These are phyloP conservation scores for Boletus bicolor DNA, from an alignment of 768 basidiomycete species.

Conservation along the genomic window DNA sequence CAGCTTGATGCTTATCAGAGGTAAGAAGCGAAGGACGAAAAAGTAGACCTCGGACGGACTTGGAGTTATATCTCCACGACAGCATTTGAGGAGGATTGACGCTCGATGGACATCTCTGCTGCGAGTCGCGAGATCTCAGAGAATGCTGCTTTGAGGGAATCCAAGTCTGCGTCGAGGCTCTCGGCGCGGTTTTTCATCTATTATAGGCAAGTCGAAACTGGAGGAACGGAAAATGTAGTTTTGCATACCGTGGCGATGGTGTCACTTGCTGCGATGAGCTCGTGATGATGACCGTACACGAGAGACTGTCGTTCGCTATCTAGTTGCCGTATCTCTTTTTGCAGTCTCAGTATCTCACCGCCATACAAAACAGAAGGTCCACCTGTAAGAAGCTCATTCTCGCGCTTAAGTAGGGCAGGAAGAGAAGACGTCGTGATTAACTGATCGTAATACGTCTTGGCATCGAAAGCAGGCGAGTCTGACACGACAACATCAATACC, in stretches of 20 bases:
- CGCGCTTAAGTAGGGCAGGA: conserved; percentile 66
- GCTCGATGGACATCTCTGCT: conserved; percentile 60
- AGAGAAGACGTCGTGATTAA: conserved; percentile 79
- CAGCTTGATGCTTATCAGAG: not conserved
- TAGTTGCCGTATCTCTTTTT: conserved; percentile 77
- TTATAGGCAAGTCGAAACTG: not conserved
- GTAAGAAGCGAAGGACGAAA: not conserved
- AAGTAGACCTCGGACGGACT: not conserved
- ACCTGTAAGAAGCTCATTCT: conserved; percentile 81
- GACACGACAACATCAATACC: conserved; percentile 1
- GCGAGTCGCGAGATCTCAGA: conserved; percentile 82
- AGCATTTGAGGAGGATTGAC: not conserved
- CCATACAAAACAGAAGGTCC: not conserved
- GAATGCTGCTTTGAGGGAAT: conserved; percentile 75
- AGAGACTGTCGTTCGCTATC: conserved; percentile 87
- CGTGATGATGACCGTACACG: conserved; percentile 94
- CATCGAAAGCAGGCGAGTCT: conserved; percentile 84
- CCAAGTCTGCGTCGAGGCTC: conserved; percentile 79
- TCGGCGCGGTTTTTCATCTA: conserved; percentile 91
- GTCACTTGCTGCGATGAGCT: conserved; percentile 89
- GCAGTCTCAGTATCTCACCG: conserved; percentile 4
- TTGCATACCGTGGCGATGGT: conserved; percentile 77
- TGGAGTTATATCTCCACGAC: not conserved
- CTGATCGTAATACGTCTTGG: conserved; percentile 82
- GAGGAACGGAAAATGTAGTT: not conserved